Conservation (phyloP, 2,329 filamentous ascomycete species). For the Thelonectria discophora region DNA sequence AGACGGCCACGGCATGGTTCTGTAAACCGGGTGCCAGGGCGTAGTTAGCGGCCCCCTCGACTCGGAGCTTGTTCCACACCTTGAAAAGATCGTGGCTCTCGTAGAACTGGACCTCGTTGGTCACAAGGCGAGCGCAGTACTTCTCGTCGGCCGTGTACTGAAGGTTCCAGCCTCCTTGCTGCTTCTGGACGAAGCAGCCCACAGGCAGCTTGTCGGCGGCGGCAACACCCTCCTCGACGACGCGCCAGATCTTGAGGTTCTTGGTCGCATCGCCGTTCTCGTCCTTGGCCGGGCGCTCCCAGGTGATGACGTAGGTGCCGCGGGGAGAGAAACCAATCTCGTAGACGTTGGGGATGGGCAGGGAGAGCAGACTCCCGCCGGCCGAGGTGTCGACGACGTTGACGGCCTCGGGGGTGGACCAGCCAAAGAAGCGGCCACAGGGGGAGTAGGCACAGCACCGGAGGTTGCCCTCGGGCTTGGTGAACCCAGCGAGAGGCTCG, state of each 20-base stretch:
- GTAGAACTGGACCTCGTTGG: constrained; percentile 98
- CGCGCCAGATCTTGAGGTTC: constrained; percentile 97
- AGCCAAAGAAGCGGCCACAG: constrained; percentile 95
- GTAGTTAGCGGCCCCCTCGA: constrained; percentile 91
- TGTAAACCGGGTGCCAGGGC: constrained; percentile 83
- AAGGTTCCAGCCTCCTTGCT: constrained; percentile 94
- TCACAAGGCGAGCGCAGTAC: constrained; percentile 91
- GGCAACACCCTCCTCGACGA: constrained; percentile 72
- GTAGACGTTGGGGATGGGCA: constrained; percentile 86
- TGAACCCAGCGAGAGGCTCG: constrained; percentile 82
- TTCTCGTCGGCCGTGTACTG: constrained; percentile 95
- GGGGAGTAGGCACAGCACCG: constrained; percentile 96
- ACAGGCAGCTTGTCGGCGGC: constrained; percentile 76
- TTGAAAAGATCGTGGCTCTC: constrained; percentile 84
- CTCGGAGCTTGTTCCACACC: constrained; percentile 94
- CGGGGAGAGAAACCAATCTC: constrained; percentile 94
- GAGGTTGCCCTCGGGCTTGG: constrained; percentile 89
- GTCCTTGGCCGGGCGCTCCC: constrained; percentile 93
- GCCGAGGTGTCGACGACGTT: constrained; percentile 82
- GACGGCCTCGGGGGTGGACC: constrained; percentile 88
- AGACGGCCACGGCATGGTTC: constrained; percentile 92
- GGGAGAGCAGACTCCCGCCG: constrained; percentile 76
- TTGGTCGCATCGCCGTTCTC: constrained; percentile 92
- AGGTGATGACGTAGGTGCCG: constrained; percentile 94
- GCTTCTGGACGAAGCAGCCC: constrained; percentile 94